Conservation (phyloP, 768 basidiomycete genomes). For the Xerocomus spinulosus region DNA sequence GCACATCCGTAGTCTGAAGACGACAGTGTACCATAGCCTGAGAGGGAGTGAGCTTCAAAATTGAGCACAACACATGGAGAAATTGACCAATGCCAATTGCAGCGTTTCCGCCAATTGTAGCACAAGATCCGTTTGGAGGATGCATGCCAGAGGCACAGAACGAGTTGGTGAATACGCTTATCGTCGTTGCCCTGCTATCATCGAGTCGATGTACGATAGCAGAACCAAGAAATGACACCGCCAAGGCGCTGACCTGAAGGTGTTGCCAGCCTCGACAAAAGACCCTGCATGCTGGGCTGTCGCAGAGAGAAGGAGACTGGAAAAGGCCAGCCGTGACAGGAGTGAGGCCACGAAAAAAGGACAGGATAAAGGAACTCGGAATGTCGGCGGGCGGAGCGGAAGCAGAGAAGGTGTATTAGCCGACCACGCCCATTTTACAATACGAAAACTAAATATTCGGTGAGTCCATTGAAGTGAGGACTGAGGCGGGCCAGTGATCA, state of each 20-base stretch:
- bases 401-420: not conserved
- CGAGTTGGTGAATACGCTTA: conserved; percentile 52
- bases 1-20: conserved; percentile 39
- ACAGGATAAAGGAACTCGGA: not conserved
- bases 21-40: conserved; percentile 33
- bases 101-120: conserved; percentile 70
- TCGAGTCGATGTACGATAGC: too few relatives aligned
- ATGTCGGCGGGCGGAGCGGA: not conserved
- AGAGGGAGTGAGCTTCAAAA: conserved; percentile 26
- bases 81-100: conserved; percentile 49
- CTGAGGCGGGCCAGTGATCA: too few relatives aligned
- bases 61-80: not conserved
- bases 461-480: too few relatives aligned
- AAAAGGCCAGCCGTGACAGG: not conserved
- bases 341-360: not conserved
- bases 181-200: conserved; percentile 20
- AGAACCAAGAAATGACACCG: too few relatives aligned
- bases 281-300: not conserved
- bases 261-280: too few relatives aligned
- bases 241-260: too few relatives aligned
- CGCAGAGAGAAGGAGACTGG: not conserved
- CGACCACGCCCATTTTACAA: too few relatives aligned
- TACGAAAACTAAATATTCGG: too few relatives aligned
- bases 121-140: conserved; percentile 70
- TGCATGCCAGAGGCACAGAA: conserved; percentile 84